A percentile compares a stretch with the other conserved stretches of the same genome.
phyloP scores from a whole-genome alignment of 306 rosid genomes.

The Trichosanthes truncata region DNA sequence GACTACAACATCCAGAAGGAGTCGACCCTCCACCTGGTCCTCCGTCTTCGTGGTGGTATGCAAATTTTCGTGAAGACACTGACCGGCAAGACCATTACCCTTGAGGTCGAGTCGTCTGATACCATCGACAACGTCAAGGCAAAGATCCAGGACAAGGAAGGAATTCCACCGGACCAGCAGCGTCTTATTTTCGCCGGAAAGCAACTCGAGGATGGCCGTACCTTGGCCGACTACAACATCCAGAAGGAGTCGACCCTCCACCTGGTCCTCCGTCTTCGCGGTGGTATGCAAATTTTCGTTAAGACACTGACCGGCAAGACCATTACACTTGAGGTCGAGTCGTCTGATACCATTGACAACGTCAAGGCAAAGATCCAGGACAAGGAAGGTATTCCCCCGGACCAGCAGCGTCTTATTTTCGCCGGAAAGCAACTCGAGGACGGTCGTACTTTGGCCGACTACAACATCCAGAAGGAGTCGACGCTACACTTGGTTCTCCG shows the following conservation, averaged over 20 bases:
- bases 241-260: constrained; percentile 7
- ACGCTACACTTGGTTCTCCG: constrained; percentile 35
- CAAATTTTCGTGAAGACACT: constrained; percentile 23
- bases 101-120: constrained; percentile 37
- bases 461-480: neutral
- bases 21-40: constrained; percentile 6
- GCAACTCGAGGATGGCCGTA: constrained; percentile 17
- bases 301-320: constrained; percentile 14
- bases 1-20: constrained; percentile 10
- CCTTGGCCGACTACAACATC: constrained; percentile 7
- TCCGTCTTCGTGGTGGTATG: constrained; percentile 11
- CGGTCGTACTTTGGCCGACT: constrained; percentile 22
- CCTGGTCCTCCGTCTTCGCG: constrained; percentile 10
- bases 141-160: constrained; percentile 2
- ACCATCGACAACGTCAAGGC: neutral
- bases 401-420: neutral
- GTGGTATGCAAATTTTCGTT: constrained; percentile 17
- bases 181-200: constrained; percentile 1
- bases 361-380: constrained; percentile 1
- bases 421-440: constrained; percentile 42
- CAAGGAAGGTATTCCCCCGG: neutral
- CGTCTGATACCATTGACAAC: constrained; percentile 1
- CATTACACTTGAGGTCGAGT: neutral
- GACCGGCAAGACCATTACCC: constrained; percentile 10
- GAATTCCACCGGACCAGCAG: neutral